Base-by-base conservation (phyloP, 23 red algal genomes). In the Gracilaria caudata region DNA sequence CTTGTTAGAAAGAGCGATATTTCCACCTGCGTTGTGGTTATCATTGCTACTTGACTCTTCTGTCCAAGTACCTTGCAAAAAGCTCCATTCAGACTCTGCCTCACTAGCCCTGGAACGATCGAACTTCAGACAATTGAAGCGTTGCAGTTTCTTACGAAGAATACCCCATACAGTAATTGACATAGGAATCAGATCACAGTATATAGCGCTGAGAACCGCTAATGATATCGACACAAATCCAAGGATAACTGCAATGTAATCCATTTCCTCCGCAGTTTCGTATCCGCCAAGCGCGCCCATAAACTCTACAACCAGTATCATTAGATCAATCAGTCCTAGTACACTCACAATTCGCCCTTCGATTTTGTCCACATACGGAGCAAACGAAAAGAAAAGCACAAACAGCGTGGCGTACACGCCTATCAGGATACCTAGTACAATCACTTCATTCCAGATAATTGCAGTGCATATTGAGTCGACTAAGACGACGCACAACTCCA, bases 171-270 rank as follows among this genome's bases (percentile, higher is more conserved):
- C 40, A 29, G 51, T 44, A 16, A 36, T 41, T 37, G 43, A 33
- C 41, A 75, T 82, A 7, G 87, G 87, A 58, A 91, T 81, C 61
- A 91, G 19, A 77, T 91, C 87, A 54, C 87, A 91, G 45, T 91
- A 91, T 3, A 91, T 34, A 21, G 87, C 78, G n/a, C 78, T 81
- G 16, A 93, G 24, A 64, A 87, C 61, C 36, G 57, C 90, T 1
- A 93, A 11, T 3, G 23, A 66, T 51, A 93, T 93, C 3, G 90
- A 68, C 25, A 86, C 68, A 56, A 87, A 93, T 36, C 81, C 90
- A 44, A 93, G 70, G 19, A 93, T 73, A 3, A 79, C 39, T 23
- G 72, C 68, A 34, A 65, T 61, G 43, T 83, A 80, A 33, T 93
- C 82, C 51, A 84, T 55, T 40, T 58, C 21, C 56, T 93, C 82